Evolutionary conservation across 2,329 filamentous ascomycete species (phyloP).

Genomic region (Fusarium sp.): DNA sequence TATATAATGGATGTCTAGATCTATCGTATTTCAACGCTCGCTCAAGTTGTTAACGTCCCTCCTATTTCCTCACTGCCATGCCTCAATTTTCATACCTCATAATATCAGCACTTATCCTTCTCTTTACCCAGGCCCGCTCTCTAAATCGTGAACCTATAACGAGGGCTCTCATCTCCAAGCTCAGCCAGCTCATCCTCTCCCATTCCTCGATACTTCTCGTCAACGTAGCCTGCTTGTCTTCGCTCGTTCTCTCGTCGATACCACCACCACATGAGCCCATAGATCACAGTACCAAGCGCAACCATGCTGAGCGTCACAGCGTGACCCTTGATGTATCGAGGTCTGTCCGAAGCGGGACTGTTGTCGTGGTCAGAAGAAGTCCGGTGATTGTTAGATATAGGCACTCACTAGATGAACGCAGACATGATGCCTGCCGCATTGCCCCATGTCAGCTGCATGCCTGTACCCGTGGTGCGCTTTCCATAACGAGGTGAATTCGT

Average conservation of each 20-base stretch:
- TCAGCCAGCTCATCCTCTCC: slow-evolving; percentile 61
- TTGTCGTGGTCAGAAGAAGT: slow-evolving; percentile 20
- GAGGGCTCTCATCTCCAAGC: slow-evolving; percentile 64
- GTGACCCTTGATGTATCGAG: slow-evolving; percentile 71
- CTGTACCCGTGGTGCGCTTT: slow-evolving; percentile 78
- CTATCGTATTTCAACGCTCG: background rate
- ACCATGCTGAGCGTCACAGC: slow-evolving; percentile 70
- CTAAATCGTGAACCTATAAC: slow-evolving; percentile 59
- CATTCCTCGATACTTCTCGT: slow-evolving; percentile 54
- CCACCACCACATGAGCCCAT: slow-evolving; percentile 65
- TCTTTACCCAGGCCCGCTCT: background rate
- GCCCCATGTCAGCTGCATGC: slow-evolving; percentile 76
- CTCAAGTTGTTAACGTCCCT: background rate
- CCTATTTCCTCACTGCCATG: background rate
- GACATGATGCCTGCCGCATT: slow-evolving; percentile 80
- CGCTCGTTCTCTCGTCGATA: slow-evolving; percentile 60
- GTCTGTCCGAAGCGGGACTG: slow-evolving; percentile 60
- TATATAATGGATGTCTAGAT: background rate
- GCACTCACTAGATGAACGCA: slow-evolving; percentile 68
- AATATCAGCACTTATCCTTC: background rate
- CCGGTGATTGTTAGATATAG: background rate
- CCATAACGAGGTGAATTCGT: slow-evolving; percentile 80
- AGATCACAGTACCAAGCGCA: slow-evolving; percentile 63
- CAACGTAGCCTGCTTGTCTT: slow-evolving; percentile 54
- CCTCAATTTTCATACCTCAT: background rate